phyloP scores from a whole-genome alignment of 768 basidiomycete species.

The Mycena epipterygia region DNA sequence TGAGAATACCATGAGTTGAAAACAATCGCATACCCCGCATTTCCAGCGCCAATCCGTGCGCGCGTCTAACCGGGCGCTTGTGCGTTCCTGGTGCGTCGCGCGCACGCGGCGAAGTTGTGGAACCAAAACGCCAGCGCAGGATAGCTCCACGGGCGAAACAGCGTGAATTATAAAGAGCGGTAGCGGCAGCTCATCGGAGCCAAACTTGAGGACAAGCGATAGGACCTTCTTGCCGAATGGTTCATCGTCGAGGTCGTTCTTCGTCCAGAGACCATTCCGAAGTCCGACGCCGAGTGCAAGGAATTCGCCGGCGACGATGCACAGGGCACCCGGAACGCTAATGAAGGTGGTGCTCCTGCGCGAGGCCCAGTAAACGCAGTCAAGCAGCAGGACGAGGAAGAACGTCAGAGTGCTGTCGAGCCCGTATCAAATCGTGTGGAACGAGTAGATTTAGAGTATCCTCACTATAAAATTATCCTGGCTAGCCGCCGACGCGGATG shows the following conservation, averaged over 20 bases:
- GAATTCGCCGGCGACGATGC: background rate
- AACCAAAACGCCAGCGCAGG: background rate
- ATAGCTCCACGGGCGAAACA: background rate
- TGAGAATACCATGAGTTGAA: background rate
- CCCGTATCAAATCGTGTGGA: background rate
- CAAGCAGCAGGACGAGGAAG: background rate
- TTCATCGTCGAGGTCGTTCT: too few species aligned
- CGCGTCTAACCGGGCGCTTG: slow-evolving; percentile 4
- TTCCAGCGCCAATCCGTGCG: slow-evolving; percentile 14
- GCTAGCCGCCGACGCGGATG: slow-evolving; percentile 3
- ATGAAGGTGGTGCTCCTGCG: background rate
- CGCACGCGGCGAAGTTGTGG: background rate
- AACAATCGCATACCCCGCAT: background rate
- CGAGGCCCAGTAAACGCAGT: slow-evolving; percentile 5
- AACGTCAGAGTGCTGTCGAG: background rate
- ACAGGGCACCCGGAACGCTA: slow-evolving; percentile 3
- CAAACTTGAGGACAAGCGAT: too few species aligned
- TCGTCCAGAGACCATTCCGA: too few species aligned
- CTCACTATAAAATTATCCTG: background rate
- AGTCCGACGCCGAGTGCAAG: background rate
- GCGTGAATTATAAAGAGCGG: background rate
- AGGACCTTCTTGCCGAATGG: too few species aligned
- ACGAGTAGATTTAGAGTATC: too few species aligned
- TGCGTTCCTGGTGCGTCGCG: slow-evolving; percentile 10
- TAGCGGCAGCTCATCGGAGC: background rate